phyloP scores from a whole-genome alignment of 805 yeast species.

The Metschnikowia kunwiensis region DNA sequence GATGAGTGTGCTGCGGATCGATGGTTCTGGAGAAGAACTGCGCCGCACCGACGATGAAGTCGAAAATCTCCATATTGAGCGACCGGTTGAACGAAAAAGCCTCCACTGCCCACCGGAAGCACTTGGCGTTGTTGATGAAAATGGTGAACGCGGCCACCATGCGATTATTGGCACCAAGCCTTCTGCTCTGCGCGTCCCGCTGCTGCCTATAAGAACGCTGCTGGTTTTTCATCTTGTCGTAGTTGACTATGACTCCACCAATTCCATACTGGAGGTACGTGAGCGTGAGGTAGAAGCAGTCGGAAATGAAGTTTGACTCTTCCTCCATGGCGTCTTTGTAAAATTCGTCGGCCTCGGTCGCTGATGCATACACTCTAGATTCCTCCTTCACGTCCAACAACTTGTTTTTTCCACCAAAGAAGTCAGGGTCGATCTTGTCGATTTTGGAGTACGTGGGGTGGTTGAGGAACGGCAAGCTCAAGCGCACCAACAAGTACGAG shows the following conservation, averaged over 20 bases:
- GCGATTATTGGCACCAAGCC: slow-evolving; percentile 11
- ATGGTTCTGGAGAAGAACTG: slow-evolving; percentile 67
- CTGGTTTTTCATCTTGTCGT: slow-evolving; percentile 51
- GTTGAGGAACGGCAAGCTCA: slow-evolving; percentile 83
- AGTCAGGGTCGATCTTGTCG: slow-evolving; percentile 72
- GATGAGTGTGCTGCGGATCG: slow-evolving; percentile 69
- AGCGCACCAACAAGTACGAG: slow-evolving; percentile 58
- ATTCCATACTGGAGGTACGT: slow-evolving; percentile 85
- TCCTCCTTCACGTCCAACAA: slow-evolving; percentile 73
- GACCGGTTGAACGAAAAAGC: slow-evolving; percentile 58
- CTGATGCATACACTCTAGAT: slow-evolving; percentile 76
- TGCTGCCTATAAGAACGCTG: slow-evolving; percentile 47
- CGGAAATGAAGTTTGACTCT: slow-evolving; percentile 80
- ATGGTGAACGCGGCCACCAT: slow-evolving; percentile 35
- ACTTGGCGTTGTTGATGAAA: slow-evolving; percentile 36
- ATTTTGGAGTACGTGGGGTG: slow-evolving; percentile 57
- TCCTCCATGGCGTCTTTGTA: slow-evolving; percentile 40
- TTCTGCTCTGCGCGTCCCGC: slow-evolving; percentile 12
- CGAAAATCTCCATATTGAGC: slow-evolving; percentile 66
- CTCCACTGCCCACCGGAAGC: slow-evolving; percentile 55
- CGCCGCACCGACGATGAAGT: slow-evolving; percentile 72
- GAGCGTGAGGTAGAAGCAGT: slow-evolving; percentile 76
- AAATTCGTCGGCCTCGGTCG: slow-evolving; percentile 62
- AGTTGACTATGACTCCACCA: slow-evolving; percentile 65
- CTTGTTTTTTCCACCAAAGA: slow-evolving; percentile 49